phyloP scores from a whole-genome alignment of 805 yeast genomes.

The Suhomyces xylopsoci region DNA sequence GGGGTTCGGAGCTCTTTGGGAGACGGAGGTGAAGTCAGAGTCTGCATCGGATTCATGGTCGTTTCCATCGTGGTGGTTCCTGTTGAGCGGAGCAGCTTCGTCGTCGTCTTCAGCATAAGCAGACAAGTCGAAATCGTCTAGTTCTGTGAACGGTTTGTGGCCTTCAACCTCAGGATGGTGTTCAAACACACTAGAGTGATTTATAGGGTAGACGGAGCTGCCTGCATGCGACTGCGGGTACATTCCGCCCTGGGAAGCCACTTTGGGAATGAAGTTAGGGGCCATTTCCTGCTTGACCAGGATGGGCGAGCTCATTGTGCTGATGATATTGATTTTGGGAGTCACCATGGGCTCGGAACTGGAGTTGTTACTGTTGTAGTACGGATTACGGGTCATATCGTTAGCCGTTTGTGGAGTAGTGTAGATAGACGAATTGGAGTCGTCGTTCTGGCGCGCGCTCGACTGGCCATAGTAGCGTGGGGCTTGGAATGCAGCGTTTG shows the following conservation, averaged over 20 bases:
- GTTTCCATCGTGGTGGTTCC: conserved; percentile 6
- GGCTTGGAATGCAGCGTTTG: neutral
- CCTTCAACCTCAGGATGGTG: conserved; percentile 47
- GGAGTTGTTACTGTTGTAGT: conserved; percentile 2
- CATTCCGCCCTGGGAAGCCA: conserved; percentile 21
- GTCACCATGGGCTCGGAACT: neutral
- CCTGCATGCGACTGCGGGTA: conserved; percentile 17
- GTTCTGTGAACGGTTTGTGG: conserved; percentile 43
- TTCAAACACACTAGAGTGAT: conserved; percentile 35
- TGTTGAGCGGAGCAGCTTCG: conserved; percentile 9
- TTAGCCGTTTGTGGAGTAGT: conserved; percentile 28
- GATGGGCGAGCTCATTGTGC: conserved; percentile 34
- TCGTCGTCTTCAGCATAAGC: conserved; percentile 11
- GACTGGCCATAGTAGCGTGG: neutral
- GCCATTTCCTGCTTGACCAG: conserved; percentile 22
- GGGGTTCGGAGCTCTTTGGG: conserved; percentile 73
- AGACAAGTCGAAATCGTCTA: conserved; percentile 31
- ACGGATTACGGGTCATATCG: conserved; percentile 27
- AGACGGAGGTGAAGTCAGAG: conserved; percentile 75
- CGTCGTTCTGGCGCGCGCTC: neutral
- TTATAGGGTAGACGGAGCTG: conserved; percentile 4
- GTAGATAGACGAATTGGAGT: conserved; percentile 23
- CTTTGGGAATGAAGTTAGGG: conserved; percentile 19
- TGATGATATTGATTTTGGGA: conserved; percentile 20
- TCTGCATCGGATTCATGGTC: conserved; percentile 38